phyloP scores from a whole-genome alignment of 1,284 basidiomycete genomes.

The Cryptococcus sp. region DNA sequence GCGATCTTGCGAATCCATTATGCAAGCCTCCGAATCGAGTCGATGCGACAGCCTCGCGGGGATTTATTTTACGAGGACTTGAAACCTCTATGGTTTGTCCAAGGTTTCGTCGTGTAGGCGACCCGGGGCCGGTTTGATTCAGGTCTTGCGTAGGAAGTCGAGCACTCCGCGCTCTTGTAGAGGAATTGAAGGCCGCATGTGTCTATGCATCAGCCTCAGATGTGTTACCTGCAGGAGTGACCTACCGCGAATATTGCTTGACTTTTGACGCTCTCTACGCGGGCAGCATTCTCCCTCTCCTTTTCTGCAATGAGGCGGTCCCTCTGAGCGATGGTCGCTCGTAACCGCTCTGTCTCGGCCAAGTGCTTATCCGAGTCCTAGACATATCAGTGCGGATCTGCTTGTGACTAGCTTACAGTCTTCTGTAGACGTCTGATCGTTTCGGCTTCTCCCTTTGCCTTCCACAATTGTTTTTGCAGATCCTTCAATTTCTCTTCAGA shows the following conservation, averaged over 20 bases:
- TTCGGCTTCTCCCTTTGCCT: conserved; percentile 32
- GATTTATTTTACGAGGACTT: no score
- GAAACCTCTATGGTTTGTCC: no score
- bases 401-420: conserved; percentile 18
- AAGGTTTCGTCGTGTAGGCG: no score
- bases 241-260: conserved; percentile 43
- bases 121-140: no score
- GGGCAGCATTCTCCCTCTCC: conserved; percentile 26
- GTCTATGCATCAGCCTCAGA: neutral
- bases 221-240: neutral
- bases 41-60: no score
- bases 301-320: conserved; percentile 25
- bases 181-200: conserved; percentile 19
- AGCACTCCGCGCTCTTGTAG: no score
- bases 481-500: conserved; percentile 10
- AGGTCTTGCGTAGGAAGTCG: no score
- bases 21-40: conserved; percentile 28
- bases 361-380: conserved; percentile 16
- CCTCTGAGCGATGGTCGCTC: conserved; percentile 25
- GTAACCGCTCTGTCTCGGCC: conserved; percentile 16
- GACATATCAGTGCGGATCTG: no score
- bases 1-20: no score
- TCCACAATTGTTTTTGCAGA: conserved; percentile 28
- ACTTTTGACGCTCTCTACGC: conserved; percentile 36
- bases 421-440: conserved; percentile 28